Evolutionary conservation across 108 stramenopile species (phyloP).

Genomic region (Skeletonema marinoi): DNA sequence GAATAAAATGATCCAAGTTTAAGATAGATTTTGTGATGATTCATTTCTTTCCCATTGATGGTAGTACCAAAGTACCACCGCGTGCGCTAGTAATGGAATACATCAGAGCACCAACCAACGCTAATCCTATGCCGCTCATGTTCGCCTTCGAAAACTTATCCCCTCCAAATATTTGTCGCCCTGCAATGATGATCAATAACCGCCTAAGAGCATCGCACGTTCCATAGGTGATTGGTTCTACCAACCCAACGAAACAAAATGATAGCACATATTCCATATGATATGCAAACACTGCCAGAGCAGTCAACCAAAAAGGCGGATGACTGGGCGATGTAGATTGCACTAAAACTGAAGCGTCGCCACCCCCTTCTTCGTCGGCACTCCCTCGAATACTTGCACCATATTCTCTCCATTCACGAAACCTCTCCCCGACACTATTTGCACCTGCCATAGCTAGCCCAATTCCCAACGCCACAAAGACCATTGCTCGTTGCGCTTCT

Average conservation of each 20-base stretch:
- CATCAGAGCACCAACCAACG: constrained; percentile 65
- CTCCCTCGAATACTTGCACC: constrained; percentile 5
- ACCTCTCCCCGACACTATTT: constrained; percentile 26
- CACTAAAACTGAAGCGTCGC: constrained; percentile 9
- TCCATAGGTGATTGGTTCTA: constrained; percentile 75
- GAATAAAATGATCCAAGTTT: not conserved
- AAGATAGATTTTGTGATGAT: not conserved
- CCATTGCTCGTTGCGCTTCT: constrained; percentile 75
- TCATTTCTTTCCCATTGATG: not conserved
- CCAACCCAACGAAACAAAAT: constrained; percentile 73
- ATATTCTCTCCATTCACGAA: constrained; percentile 26
- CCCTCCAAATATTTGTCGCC: constrained; percentile 68
- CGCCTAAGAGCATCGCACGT: constrained; percentile 75
- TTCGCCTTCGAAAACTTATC: constrained; percentile 61
- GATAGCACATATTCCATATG: constrained; percentile 78
- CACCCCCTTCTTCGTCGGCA: not conserved
- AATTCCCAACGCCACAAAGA: constrained; percentile 67
- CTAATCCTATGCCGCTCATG: constrained; percentile 57
- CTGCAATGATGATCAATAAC: constrained; percentile 68
- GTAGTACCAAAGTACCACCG: not conserved
- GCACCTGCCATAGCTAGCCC: constrained; percentile 37
- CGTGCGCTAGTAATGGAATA: constrained; percentile 59
- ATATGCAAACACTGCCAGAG: constrained; percentile 61
- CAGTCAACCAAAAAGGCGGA: constrained; percentile 63
- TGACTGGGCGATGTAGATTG: constrained; percentile 14